Base-by-base conservation (phyloP, 2,329 filamentous ascomycete species). In the Emericellopsis cladophorae region DNA sequence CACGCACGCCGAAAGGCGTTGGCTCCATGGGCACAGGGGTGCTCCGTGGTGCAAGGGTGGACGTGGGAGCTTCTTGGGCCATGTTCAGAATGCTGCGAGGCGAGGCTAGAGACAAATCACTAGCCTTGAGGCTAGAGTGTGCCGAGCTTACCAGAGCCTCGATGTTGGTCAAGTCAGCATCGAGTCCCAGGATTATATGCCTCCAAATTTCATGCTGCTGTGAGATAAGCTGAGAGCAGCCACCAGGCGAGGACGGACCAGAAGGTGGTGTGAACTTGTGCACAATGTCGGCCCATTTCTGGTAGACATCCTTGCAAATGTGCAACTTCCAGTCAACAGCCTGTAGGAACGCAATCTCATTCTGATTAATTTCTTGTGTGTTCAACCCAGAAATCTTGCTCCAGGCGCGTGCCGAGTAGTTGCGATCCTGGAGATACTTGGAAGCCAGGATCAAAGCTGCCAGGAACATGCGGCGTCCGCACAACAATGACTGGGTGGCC, bases 311-410 rank as follows among this genome's bases (percentile, higher is more conserved):
- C 49, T 95, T 88, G 1, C 87, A 82, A 47, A 98, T 90, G 60
- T 98, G 92, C 24, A 98, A 76, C 54, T 88, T 86, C 89, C 90
- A 98, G 59, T 87, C 81, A 46, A 98, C 86, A 36, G 89, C 85
- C 45, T 82, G 67, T 37, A 98, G 73, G 58, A 96, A 98, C 15
- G 85, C 80, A 60, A 93, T 82, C 65, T 98, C 92, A 59, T 96
- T 96, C 55, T 88, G 83, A 63, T 96, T 96, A 62, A 98, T 96
- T 64, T 98, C 92, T 42, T 76, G 70, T 4, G 88, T 89, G 57
- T 85, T 87, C 43, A 98, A 70, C n/a, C 92, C 92, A 15, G 92
- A 96, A 51, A 98, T 98, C 70, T 95, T 96, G 62, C 90, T 96
- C 92, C 92, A 98, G 34, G 92, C 92, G 42, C 90, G 81, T 38